A percentile compares a stretch with the other conserved stretches of the same genome.
Conservation (phyloP, 192 early-diverging fungal genomes). For the Rhizophagus sp. region DNA sequence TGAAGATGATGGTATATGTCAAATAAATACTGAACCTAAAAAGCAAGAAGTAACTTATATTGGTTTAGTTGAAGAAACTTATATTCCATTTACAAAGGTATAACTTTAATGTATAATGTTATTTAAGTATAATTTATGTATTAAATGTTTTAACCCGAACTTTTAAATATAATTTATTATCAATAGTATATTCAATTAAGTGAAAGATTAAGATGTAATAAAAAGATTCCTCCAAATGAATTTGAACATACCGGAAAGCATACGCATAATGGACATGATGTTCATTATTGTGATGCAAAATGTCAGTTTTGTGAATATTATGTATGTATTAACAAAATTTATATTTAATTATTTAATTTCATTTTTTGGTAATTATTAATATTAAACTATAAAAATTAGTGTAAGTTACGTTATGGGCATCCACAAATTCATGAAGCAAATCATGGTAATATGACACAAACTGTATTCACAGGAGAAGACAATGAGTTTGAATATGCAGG, state of each 20-base stretch:
- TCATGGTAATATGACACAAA: slow-evolving; percentile 27
- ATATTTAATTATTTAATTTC: background rate
- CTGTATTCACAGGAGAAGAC: background rate
- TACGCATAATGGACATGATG: background rate
- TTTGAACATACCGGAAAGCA: slow-evolving; percentile 19
- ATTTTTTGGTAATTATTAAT: background rate
- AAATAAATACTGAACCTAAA: slow-evolving; percentile 8
- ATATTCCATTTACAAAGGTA: slow-evolving; percentile 5
- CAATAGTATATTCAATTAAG: slow-evolving; percentile 7
- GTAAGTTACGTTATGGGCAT: slow-evolving; percentile 3
- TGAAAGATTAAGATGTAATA: slow-evolving; percentile 5
- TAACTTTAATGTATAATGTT: background rate
- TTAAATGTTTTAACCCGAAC: no score
- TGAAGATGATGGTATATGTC: slow-evolving; percentile 27
- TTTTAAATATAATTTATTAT: background rate
- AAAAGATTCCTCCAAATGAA: slow-evolving; percentile 19
- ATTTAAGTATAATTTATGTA: background rate
- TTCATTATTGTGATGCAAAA: slow-evolving; percentile 20
- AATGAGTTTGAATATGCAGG: slow-evolving; percentile 14
- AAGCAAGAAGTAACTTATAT: slow-evolving; percentile 3
- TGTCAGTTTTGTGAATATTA: slow-evolving; percentile 15
- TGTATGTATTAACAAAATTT: slow-evolving; percentile 5
- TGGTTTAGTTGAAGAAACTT: background rate
- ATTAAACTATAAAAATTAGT: slow-evolving; percentile 1
- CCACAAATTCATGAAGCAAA: background rate